A percentile compares a stretch with the other conserved stretches of the same genome.
Evolutionary conservation across 495 filamentous ascomycete species (phyloP).

Genomic region (Penicillium nucicola): DNA sequence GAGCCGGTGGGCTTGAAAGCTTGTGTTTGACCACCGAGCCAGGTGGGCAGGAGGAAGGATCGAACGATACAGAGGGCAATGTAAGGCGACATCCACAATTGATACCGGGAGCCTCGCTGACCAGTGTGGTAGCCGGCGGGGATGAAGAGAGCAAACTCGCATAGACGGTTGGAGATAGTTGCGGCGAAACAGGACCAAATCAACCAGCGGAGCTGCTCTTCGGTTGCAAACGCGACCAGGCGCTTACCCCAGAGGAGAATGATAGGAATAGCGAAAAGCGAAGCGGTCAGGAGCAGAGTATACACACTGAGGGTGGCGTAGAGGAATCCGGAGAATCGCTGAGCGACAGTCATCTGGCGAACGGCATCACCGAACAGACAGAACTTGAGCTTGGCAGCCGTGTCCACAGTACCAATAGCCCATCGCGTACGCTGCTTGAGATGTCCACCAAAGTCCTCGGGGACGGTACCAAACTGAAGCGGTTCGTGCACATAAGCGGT

Average conservation of each 20-base stretch:
- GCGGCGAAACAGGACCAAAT: constrained; percentile 44
- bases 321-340: constrained; percentile 43
- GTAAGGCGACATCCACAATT: constrained; percentile 48
- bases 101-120: constrained; percentile 37
- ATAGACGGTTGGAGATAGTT: constrained; percentile 37
- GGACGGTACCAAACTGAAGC: constrained; percentile 51
- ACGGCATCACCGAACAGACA: constrained; percentile 38
- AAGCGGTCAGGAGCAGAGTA: constrained; percentile 38
- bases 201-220: constrained; percentile 44
- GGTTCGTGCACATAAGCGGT: constrained; percentile 49
- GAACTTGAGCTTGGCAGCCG: constrained; percentile 43
- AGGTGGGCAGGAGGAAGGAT: constrained; percentile 42
- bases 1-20: constrained; percentile 37
- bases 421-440: constrained; percentile 53
- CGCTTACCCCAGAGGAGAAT: constrained; percentile 42
- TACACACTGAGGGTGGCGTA: constrained; percentile 42
- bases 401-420: constrained; percentile 45
- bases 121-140: constrained; percentile 44
- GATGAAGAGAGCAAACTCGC: constrained; percentile 41
- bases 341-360: constrained; percentile 29
- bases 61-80: constrained; percentile 41
- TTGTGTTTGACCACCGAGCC: constrained; percentile 36
- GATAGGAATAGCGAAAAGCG: constrained; percentile 44
- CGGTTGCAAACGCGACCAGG: constrained; percentile 41
- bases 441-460: constrained; percentile 44